phyloP scores from a whole-genome alignment of 768 basidiomycete genomes.

The Lactifluus volemus region DNA sequence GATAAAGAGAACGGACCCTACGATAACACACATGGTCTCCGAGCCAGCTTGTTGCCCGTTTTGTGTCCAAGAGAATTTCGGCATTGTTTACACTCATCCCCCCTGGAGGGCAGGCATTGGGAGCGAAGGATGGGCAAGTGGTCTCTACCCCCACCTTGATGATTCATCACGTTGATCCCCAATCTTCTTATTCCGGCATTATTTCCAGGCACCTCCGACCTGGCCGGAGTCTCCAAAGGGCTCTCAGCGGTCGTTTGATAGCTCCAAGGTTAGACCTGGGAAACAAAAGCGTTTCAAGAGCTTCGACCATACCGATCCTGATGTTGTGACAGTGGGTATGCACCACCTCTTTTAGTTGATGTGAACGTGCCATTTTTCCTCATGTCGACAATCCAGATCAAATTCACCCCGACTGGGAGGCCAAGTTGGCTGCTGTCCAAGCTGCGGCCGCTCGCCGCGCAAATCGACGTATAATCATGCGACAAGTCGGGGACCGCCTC shows the following conservation, averaged over 20 bases:
- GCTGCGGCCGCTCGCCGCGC: conserved; percentile 95
- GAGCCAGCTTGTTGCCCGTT: conserved; percentile 97
- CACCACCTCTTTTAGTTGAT: not conserved
- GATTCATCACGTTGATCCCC: not conserved
- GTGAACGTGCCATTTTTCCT: conserved; percentile 8
- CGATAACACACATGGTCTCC: conserved; percentile 88
- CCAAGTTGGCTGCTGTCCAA: conserved; percentile 86
- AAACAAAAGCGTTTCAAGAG: conserved; percentile 78
- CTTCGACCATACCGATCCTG: conserved; percentile 74
- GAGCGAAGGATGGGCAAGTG: conserved; percentile 59
- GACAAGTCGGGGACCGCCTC: conserved; percentile 94
- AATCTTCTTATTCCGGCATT: not conserved
- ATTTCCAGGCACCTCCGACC: conserved; percentile 24
- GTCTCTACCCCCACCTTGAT: conserved; percentile 9
- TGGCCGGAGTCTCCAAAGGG: conserved; percentile 50
- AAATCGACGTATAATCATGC: conserved; percentile 94
- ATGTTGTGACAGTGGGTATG: conserved; percentile 86
- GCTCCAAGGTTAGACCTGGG: conserved; percentile 12
- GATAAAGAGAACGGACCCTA: conserved; percentile 94
- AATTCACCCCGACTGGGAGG: conserved; percentile 97
- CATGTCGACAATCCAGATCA: conserved; percentile 50
- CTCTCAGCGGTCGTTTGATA: conserved; percentile 31
- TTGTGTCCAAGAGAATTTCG: conserved; percentile 97
- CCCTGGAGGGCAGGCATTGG: conserved; percentile 75
- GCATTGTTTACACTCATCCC: conserved; percentile 79